phyloP scores from a whole-genome alignment of 2,329 filamentous ascomycete species.

The Cladosporium phlei region DNA sequence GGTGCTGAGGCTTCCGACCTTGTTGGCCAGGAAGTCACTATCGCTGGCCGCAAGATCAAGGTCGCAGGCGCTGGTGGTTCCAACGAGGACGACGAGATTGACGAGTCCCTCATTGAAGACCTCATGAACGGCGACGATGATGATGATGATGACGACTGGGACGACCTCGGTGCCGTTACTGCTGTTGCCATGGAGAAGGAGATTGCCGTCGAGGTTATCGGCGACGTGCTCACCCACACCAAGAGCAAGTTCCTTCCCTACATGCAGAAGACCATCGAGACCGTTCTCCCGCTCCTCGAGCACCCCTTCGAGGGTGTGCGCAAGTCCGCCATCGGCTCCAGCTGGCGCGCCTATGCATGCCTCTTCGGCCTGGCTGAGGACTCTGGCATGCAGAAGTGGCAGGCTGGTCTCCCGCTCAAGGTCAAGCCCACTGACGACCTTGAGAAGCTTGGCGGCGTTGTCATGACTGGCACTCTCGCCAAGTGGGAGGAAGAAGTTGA shows the following conservation, averaged over 20 bases:
- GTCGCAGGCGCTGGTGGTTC: conserved; percentile 55
- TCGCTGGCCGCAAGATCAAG: conserved; percentile 81
- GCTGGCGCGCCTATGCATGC: conserved; percentile 90
- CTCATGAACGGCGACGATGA: conserved; percentile 58
- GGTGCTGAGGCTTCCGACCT: conserved; percentile 70
- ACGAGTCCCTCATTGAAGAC: conserved; percentile 37
- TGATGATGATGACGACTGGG: conserved; percentile 78
- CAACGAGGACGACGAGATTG: conserved; percentile 45
- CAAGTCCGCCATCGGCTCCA: conserved; percentile 82
- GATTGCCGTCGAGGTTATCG: conserved; percentile 90
- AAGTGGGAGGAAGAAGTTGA: conserved; percentile 89
- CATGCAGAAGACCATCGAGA: conserved; percentile 82
- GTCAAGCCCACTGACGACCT: conserved; percentile 74
- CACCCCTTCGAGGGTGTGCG: conserved; percentile 91
- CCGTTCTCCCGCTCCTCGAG: conserved; percentile 73
- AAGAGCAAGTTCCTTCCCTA: conserved; percentile 76
- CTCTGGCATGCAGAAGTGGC: conserved; percentile 73
- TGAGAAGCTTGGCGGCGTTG: conserved; percentile 76
- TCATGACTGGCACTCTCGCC: conserved; percentile 76
- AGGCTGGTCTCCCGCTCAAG: conserved; percentile 78
- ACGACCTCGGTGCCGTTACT: conserved; percentile 77
- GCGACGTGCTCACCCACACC: conserved; percentile 84
- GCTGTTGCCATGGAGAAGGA: conserved; percentile 94
- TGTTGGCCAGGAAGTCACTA: conserved; percentile 68
- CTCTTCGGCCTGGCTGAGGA: conserved; percentile 85